phyloP scores from a whole-genome alignment of 768 basidiomycete genomes.

The Russula virescens region DNA sequence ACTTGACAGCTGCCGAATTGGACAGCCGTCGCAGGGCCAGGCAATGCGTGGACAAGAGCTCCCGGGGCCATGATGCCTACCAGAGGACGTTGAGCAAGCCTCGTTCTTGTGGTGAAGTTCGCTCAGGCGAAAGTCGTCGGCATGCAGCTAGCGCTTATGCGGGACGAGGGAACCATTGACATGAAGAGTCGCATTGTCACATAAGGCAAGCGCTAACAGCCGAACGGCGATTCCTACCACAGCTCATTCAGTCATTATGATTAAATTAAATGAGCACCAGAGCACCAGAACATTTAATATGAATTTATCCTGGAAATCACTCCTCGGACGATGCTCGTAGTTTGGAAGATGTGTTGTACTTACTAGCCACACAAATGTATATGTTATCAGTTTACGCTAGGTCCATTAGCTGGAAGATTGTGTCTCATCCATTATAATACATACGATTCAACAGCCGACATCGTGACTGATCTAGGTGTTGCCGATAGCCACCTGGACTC shows the following conservation, averaged over 20 bases:
- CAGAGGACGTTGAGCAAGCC: conserved; percentile 4
- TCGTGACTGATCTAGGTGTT: neutral
- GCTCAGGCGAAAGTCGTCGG: neutral
- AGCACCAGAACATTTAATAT: neutral
- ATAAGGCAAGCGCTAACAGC: neutral
- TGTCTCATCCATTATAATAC: conserved; percentile 5
- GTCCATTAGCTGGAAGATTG: neutral
- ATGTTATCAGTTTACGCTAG: neutral
- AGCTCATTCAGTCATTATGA: conserved; percentile 7
- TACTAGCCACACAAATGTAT: conserved; percentile 7
- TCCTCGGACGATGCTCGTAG: neutral
- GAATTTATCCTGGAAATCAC: neutral
- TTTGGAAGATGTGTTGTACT: neutral
- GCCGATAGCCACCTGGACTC: conserved; percentile 11
- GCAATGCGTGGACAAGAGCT: neutral
- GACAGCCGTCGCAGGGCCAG: neutral
- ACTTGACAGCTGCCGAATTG: conserved; percentile 5
- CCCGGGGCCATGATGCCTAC: neutral
- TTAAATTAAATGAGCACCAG: neutral
- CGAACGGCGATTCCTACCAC: neutral
- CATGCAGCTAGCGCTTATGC: neutral
- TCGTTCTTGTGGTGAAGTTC: neutral
- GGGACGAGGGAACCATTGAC: neutral
- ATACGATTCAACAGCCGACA: neutral
- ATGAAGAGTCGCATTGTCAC: neutral